Evolutionary conservation across 1,284 basidiomycete species (phyloP).

Genomic region (Sutorius eximius): DNA sequence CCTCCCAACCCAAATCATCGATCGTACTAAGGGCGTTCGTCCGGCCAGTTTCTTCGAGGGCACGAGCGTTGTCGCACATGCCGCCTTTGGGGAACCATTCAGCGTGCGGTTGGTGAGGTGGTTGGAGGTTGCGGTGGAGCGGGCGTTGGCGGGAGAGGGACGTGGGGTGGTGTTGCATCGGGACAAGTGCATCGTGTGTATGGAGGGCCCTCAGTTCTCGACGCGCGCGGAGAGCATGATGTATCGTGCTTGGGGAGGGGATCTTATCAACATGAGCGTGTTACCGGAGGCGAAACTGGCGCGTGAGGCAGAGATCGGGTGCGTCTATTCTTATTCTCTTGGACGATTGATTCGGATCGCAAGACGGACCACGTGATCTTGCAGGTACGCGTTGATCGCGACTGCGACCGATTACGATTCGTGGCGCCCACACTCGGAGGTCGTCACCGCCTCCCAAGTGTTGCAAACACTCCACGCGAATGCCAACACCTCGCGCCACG

Average conservation of each 20-base stretch:
- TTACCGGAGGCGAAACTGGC: slow-evolving; percentile 96
- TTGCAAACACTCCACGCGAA: slow-evolving; percentile 86
- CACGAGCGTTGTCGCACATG: slow-evolving; percentile 84
- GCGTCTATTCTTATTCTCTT: background rate
- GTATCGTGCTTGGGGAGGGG: slow-evolving; percentile 92
- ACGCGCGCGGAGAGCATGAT: slow-evolving; percentile 94
- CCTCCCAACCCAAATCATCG: slow-evolving; percentile 93
- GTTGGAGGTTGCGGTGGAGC: slow-evolving; percentile 66
- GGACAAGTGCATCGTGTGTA: slow-evolving; percentile 88
- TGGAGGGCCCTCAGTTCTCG: slow-evolving; percentile 96
- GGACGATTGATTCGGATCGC: too few species aligned
- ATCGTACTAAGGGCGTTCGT: slow-evolving; percentile 91
- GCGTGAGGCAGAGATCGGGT: slow-evolving; percentile 92
- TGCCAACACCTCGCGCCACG: slow-evolving; percentile 77
- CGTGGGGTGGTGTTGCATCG: slow-evolving; percentile 67
- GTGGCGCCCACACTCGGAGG: slow-evolving; percentile 77
- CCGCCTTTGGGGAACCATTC: slow-evolving; percentile 93
- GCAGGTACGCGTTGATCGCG: slow-evolving; percentile 84
- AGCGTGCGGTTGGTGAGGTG: slow-evolving; percentile 64
- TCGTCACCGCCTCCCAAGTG: slow-evolving; percentile 89
- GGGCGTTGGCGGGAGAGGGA: slow-evolving; percentile 61
- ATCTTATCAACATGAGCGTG: slow-evolving; percentile 96
- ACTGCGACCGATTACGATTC: slow-evolving; percentile 92
- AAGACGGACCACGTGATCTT: background rate
- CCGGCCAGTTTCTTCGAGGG: slow-evolving; percentile 87